Conservation (phyloP, 495 filamentous ascomycete species). For the Daldinia grandis region DNA sequence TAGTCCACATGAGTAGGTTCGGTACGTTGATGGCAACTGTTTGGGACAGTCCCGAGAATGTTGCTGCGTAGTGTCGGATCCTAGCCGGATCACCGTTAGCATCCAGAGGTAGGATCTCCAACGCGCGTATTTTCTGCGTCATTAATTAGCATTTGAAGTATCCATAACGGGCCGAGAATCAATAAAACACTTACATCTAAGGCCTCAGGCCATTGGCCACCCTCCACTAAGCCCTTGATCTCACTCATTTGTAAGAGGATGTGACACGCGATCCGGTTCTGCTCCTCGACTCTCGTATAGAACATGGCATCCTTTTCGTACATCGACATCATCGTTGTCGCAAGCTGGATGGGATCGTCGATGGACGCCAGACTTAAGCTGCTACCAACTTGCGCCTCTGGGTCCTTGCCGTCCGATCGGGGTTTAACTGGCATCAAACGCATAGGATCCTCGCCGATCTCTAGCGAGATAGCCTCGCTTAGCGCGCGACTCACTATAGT, state of each 20-base stretch:
- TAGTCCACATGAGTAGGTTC: slow-evolving; percentile 90
- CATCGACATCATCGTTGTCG: slow-evolving; percentile 78
- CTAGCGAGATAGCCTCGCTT: slow-evolving; percentile 82
- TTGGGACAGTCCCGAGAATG: slow-evolving; percentile 76
- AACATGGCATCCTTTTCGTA: slow-evolving; percentile 81
- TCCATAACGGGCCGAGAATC: not conserved
- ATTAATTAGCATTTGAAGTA: slow-evolving; percentile 31
- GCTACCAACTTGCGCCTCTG: slow-evolving; percentile 54
- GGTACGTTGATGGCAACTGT: slow-evolving; percentile 86
- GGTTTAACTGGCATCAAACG: slow-evolving; percentile 82
- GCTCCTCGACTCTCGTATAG: slow-evolving; percentile 68
- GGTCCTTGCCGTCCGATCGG: slow-evolving; percentile 49
- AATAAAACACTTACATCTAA: slow-evolving; percentile 74
- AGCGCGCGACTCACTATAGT: slow-evolving; percentile 88
- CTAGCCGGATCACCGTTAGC: slow-evolving; percentile 71
- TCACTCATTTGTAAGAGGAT: slow-evolving; percentile 80
- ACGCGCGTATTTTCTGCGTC: slow-evolving; percentile 70
- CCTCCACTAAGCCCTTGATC: slow-evolving; percentile 75
- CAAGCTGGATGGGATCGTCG: slow-evolving; percentile 83
- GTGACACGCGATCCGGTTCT: slow-evolving; percentile 74
- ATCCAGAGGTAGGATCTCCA: slow-evolving; percentile 81
- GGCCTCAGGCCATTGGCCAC: slow-evolving; percentile 75
- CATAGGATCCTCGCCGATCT: slow-evolving; percentile 78
- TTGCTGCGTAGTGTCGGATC: slow-evolving; percentile 78
- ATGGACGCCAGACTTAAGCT: slow-evolving; percentile 85